Percentiles rank a stretch among this genome's conserved stretches.
These are phyloP conservation scores for Blastomyces gilchristii DNA, from an alignment of 2,329 filamentous ascomycete genomes.

Conservation along the genomic window DNA sequence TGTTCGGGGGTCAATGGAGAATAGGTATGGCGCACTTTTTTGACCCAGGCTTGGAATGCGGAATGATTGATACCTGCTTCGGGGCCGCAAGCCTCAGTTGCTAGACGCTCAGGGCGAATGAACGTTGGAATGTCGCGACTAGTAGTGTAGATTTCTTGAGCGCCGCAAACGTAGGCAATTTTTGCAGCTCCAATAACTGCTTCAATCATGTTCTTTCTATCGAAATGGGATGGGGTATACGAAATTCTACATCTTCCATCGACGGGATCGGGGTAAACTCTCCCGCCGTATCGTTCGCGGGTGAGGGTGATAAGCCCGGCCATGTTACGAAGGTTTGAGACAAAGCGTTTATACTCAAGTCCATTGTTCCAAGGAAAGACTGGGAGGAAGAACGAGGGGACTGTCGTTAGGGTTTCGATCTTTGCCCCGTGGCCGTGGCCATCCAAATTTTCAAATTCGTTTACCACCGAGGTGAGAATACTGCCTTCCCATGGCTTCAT, in stretches of 20 bases:
- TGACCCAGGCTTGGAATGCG: constrained; percentile 47
- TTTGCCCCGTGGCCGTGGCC: constrained; percentile 71
- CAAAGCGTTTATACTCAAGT: constrained; percentile 60
- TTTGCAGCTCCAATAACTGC: constrained; percentile 63
- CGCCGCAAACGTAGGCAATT: constrained; percentile 67
- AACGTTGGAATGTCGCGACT: constrained; percentile 57
- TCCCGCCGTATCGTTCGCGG: constrained; percentile 65
- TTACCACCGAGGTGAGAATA: constrained; percentile 69
- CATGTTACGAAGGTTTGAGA: constrained; percentile 58
- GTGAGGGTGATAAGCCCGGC: constrained; percentile 62
- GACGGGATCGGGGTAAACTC: constrained; percentile 59
- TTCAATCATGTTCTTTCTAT: constrained; percentile 60
- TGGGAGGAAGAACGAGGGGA: constrained; percentile 56
- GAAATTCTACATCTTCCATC: constrained; percentile 56
- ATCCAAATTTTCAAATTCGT: constrained; percentile 71
- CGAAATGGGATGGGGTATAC: constrained; percentile 62
- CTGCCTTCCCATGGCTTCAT: constrained; percentile 64
- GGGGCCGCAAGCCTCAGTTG: constrained; percentile 11
- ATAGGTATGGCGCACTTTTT: constrained; percentile 36
- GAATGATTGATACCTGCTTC: constrained; percentile 44
- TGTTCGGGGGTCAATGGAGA: constrained; percentile 38
- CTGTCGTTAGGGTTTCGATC: constrained; percentile 65
- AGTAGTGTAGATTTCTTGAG: constrained; percentile 63
- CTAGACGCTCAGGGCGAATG: constrained; percentile 32
- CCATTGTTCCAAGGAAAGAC: constrained; percentile 57